Percentiles rank a stretch among this genome's conserved stretches.
These are phyloP conservation scores for Suillus subluteus DNA, from an alignment of 768 basidiomycete genomes.

Conservation along the genomic window DNA sequence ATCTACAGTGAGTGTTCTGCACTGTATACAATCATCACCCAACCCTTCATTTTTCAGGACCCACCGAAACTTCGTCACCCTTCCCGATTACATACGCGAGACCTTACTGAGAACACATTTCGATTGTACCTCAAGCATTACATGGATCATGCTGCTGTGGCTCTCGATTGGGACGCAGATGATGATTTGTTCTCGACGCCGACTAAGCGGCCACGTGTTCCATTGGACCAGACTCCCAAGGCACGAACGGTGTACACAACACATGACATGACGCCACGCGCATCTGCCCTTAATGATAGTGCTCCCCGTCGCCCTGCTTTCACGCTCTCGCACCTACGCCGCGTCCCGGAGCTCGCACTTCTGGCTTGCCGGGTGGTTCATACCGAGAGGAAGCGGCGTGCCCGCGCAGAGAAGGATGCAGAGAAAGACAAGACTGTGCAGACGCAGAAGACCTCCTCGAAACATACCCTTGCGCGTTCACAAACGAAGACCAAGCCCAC, in stretches of 20 bases:
- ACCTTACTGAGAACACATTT: conserved; percentile 74
- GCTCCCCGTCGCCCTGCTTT: conserved; percentile 37
- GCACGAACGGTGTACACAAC: conserved; percentile 4
- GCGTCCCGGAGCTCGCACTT: conserved; percentile 71
- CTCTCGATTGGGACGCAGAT: conserved; percentile 11
- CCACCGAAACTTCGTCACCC: conserved; percentile 70
- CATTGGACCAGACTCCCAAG: conserved; percentile 31
- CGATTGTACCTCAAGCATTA: conserved; percentile 79
- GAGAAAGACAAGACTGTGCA: conserved; percentile 32
- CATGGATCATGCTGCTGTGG: conserved; percentile 58
- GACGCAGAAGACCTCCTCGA: not conserved
- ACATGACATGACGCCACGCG: conserved; percentile 7
- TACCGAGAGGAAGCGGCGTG: conserved; percentile 59
- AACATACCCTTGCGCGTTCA: too few relatives aligned
- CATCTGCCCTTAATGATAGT: not conserved
- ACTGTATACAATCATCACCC: not conserved
- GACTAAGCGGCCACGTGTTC: conserved; percentile 33
- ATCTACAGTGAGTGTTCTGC: conserved; percentile 10
- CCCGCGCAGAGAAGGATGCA: conserved; percentile 51
- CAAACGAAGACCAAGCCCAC: conserved; percentile 6
- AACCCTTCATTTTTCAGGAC: conserved; percentile 10
- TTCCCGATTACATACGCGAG: conserved; percentile 63
- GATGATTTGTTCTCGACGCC: conserved; percentile 25
- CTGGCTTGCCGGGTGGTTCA: conserved; percentile 68
- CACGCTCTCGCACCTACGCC: conserved; percentile 74